phyloP scores from a whole-genome alignment of 495 filamentous ascomycete genomes.

The Hypoxylon intermedium region DNA sequence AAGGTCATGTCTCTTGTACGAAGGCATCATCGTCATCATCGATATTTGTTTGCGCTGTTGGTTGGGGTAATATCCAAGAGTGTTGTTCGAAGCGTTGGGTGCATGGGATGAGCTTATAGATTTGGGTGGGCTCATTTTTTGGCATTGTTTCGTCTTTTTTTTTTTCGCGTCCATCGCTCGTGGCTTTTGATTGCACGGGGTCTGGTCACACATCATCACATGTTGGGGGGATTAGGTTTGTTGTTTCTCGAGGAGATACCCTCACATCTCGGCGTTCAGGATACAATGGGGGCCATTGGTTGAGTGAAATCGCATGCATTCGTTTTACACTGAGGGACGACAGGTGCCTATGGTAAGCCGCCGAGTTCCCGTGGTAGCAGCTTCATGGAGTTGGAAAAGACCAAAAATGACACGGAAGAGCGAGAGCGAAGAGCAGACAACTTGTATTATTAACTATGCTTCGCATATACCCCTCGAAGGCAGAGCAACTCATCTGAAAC shows the following conservation, averaged over 20 bases:
- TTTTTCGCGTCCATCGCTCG: slow-evolving; percentile 43
- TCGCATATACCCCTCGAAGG: slow-evolving; percentile 44
- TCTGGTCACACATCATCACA: slow-evolving; percentile 33
- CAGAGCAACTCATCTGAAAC: slow-evolving; percentile 27
- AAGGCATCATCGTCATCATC: slow-evolving; percentile 23
- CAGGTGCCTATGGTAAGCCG: slow-evolving; percentile 17
- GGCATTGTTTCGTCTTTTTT: slow-evolving; percentile 40
- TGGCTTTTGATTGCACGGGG: slow-evolving; percentile 35
- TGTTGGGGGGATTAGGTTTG: slow-evolving; percentile 31
- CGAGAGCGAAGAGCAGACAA: slow-evolving; percentile 36
- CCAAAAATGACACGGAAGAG: slow-evolving; percentile 33
- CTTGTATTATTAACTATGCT: slow-evolving; percentile 45
- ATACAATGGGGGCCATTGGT: slow-evolving; percentile 29
- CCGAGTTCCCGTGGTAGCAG: slow-evolving; percentile 24
- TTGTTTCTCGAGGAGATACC: slow-evolving; percentile 42
- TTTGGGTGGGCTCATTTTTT: slow-evolving; percentile 41
- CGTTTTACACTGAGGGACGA: slow-evolving; percentile 31
- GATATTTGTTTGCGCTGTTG: slow-evolving; percentile 35
- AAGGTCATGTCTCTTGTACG: slow-evolving; percentile 32
- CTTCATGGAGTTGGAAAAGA: slow-evolving; percentile 22
- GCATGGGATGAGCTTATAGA: slow-evolving; percentile 44
- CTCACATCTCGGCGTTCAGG: slow-evolving; percentile 45
- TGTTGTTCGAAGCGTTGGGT: slow-evolving; percentile 39
- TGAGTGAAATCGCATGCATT: slow-evolving; percentile 38
- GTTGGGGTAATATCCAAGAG: slow-evolving; percentile 40